Conservation (phyloP, 208 protist species). For the Crithidia bombi region DNA sequence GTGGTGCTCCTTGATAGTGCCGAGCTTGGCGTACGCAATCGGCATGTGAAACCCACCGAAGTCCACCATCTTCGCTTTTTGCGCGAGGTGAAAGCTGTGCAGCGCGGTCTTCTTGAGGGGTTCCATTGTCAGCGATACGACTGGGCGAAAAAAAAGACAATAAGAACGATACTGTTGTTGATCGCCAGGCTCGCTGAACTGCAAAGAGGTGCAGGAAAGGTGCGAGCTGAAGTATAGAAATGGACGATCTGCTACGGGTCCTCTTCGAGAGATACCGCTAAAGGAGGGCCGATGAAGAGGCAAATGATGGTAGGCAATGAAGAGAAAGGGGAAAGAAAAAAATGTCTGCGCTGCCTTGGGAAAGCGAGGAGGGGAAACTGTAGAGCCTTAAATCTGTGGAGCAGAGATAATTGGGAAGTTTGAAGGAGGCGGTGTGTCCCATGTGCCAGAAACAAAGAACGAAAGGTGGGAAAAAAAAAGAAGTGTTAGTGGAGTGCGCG, state of each 20-base stretch:
- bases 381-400: no score
- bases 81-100: constrained; percentile 75
- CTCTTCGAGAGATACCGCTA: background rate
- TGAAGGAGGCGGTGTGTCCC: background rate
- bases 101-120: constrained; percentile 72
- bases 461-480: constrained; percentile 9
- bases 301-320: no score
- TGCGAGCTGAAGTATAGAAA: background rate
- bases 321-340: no score
- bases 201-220: background rate
- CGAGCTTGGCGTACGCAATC: constrained; percentile 85
- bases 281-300: no score
- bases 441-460: background rate
- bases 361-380: no score
- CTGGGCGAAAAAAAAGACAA: background rate
- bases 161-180: no score
- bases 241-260: background rate
- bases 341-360: no score
- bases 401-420: background rate
- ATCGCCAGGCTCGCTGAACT: no score
- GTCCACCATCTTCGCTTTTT: constrained; percentile 93
- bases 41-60: constrained; percentile 97
- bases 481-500: no score
- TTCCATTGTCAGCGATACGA: constrained; percentile 34
- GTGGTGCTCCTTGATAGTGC: constrained; percentile 88